Evolutionary conservation across 2,329 filamentous ascomycete species (phyloP), one percentile per base, ranked within the genome.

Genomic region (Rugonectria rugulosa): DNA sequence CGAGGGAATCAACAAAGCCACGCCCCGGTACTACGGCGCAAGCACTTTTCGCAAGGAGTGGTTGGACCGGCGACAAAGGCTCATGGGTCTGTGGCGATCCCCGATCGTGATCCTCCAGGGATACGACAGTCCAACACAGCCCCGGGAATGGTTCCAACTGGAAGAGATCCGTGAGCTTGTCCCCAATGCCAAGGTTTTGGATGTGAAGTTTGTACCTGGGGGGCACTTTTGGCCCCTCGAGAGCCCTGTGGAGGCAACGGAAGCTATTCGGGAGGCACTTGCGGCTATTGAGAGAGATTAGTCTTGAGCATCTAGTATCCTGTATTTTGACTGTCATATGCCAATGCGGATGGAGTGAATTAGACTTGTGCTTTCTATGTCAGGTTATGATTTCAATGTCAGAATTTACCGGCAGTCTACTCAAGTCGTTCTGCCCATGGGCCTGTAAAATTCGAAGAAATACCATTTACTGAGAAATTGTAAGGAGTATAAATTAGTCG

Each of bases 41-140:
- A 36, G 26, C 29, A 54, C 51, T 7, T 54, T 54, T 40, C 51
- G 36, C n/a, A 36, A 47, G 11, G 51, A 44, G 23, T 49, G 51
- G 51, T 10, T 54, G 37, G 44, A 49, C 20, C 44, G 44, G 5
- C 27, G 37, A 1, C 27, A 23, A 29, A 34, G 44, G 12, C 37
- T 54, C 4, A 48, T 54, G 36, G 15, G 10, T 5, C 14, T 19
- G 8, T 49, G 44, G 51, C 1, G 20, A 24, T 54, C 14, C 17
- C 51, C 51, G 14, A 43, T 49, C 24, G 27, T 49, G 4, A 54
- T 36, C 15, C 32, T 36, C 15, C 51, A 54, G 8, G 37, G 44
- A 1, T 24, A 49, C 14, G 44, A 54, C 10, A 54, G 51, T n/a
- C 36, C 36, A n/a, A 54, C 44, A 4, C 44, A 49, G 15, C 51